Percentiles rank a stretch among this genome's conserved stretches.
Conservation (phyloP, 352 stramenopile genomes). For the Globisporangium carolinianum region DNA sequence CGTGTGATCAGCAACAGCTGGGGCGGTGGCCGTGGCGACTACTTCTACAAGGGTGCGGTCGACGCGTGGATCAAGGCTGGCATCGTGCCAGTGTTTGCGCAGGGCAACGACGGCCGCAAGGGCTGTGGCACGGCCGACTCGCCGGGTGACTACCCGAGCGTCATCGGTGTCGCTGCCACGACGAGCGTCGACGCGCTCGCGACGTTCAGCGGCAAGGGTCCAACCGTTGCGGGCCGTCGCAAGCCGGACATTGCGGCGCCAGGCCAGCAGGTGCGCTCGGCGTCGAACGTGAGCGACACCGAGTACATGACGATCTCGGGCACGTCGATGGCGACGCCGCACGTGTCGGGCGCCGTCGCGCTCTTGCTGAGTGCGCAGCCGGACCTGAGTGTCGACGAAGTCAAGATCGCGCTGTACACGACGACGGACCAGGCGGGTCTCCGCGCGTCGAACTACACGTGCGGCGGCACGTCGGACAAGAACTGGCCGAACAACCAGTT, state of each 20-base stretch:
- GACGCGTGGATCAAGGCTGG: slow-evolving; percentile 17
- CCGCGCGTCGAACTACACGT: slow-evolving; percentile 8
- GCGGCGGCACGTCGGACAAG: slow-evolving; percentile 19
- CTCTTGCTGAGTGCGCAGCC: slow-evolving; percentile 20
- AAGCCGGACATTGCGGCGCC: slow-evolving; percentile 23
- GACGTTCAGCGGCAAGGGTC: slow-evolving; percentile 14
- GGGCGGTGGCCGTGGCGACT: slow-evolving; percentile 9
- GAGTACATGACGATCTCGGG: slow-evolving; percentile 11
- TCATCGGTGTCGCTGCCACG: slow-evolving; percentile 23
- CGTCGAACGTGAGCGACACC: slow-evolving; percentile 4
- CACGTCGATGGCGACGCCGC: slow-evolving; percentile 24
- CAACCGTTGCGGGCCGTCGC: slow-evolving; percentile 3
- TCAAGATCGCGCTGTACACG: slow-evolving; percentile 8
- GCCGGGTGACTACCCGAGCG: slow-evolving; percentile 19
- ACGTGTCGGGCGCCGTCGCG: slow-evolving; percentile 20
- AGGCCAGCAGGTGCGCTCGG: slow-evolving; percentile 11
- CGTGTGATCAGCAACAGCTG: slow-evolving; percentile 25
- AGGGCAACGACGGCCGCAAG: slow-evolving; percentile 11
- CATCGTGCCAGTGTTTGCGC: slow-evolving; percentile 20
- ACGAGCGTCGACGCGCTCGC: slow-evolving; percentile 10
- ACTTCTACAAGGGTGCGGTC: slow-evolving; percentile 10
- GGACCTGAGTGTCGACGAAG: slow-evolving; percentile 12
- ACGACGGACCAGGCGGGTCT: slow-evolving; percentile 3
- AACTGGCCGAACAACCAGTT: slow-evolving; percentile 39
- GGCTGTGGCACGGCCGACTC: slow-evolving; percentile 12